Evolutionary conservation across 2,329 filamentous ascomycete genomes (phyloP).

Genomic region (Corynespora cassiicola): DNA sequence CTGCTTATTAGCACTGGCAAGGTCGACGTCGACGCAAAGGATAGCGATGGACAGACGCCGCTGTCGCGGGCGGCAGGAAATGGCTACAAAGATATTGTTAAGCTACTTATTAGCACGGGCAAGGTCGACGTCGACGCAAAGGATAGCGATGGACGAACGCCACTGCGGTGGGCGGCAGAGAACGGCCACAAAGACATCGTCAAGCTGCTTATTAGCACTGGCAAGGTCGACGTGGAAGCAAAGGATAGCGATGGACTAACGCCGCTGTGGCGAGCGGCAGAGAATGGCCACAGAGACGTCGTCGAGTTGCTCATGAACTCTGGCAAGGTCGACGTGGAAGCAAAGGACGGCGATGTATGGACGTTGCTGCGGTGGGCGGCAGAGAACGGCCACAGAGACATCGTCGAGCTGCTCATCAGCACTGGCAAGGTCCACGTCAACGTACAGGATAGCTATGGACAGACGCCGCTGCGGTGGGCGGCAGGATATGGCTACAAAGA

Average conservation of each 20-base stretch:
- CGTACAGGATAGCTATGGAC: background rate
- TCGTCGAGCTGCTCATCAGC: slow-evolving; percentile 7
- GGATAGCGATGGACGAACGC: background rate
- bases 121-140: slow-evolving; percentile 1
- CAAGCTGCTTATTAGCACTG: slow-evolving; percentile 1
- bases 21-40: slow-evolving; percentile 1
- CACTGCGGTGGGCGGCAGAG: background rate
- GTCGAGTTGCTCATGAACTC: slow-evolving; percentile 4
- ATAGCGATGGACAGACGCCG: background rate
- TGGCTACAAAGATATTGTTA: background rate
- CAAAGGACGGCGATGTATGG: no score
- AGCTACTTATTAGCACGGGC: background rate
- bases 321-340: no score
- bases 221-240: slow-evolving; percentile 2
- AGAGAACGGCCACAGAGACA: slow-evolving; percentile 5
- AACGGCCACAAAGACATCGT: slow-evolving; percentile 1
- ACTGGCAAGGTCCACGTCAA: slow-evolving; percentile 8
- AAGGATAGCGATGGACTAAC: background rate
- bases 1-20: slow-evolving; percentile 1
- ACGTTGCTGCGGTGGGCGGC: background rate
- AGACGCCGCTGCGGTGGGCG: slow-evolving; percentile 5
- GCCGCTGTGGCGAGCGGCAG: background rate
- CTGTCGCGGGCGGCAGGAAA: background rate
- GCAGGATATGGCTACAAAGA: slow-evolving; percentile 1
- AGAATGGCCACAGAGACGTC: background rate